Percentiles rank a stretch among this genome's conserved stretches.
Conservation (phyloP, 2,329 filamentous ascomycete genomes). For the Ophiostoma sp. region DNA sequence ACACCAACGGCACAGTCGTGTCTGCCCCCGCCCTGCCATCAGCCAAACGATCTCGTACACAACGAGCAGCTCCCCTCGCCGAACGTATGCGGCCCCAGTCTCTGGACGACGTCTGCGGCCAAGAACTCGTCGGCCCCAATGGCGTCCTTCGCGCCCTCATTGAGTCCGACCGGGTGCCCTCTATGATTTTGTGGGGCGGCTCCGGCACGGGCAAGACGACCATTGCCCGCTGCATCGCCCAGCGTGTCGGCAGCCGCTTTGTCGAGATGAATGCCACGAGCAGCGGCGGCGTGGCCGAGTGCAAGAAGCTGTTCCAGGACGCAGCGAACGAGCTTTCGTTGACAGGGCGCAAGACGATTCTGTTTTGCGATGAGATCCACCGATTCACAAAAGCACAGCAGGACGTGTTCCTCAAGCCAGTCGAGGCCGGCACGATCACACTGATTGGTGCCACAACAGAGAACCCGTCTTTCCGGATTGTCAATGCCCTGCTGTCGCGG, state of each 20-base stretch:
- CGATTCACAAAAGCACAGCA: conserved; percentile 90
- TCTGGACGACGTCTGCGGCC: conserved; percentile 84
- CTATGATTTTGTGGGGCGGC: conserved; percentile 91
- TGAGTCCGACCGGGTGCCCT: conserved; percentile 80
- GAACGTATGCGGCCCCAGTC: conserved; percentile 88
- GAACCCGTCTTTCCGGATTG: conserved; percentile 93
- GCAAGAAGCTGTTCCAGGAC: conserved; percentile 87
- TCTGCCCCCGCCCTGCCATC: not conserved
- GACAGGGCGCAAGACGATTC: conserved; percentile 86
- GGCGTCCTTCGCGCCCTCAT: conserved; percentile 88
- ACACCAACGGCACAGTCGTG: conserved; percentile 28
- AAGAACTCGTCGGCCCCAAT: conserved; percentile 81
- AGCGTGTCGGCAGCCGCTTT: conserved; percentile 78
- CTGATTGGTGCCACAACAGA: conserved; percentile 95
- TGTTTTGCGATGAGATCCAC: conserved; percentile 98
- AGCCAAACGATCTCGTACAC: conserved; percentile 67
- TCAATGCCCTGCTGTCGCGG: conserved; percentile 80
- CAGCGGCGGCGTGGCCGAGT: conserved; percentile 82
- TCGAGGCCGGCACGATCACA: conserved; percentile 86
- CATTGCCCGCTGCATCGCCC: conserved; percentile 86
- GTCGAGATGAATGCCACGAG: conserved; percentile 95
- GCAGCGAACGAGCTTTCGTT: conserved; percentile 76
- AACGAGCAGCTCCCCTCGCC: conserved; percentile 77
- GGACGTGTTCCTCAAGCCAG: conserved; percentile 89
- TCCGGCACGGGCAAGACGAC: conserved; percentile 86